Percentiles rank a stretch among this genome's conserved stretches.
Conservation (phyloP, 805 yeast genomes). For the Ogataea pignaliae region DNA sequence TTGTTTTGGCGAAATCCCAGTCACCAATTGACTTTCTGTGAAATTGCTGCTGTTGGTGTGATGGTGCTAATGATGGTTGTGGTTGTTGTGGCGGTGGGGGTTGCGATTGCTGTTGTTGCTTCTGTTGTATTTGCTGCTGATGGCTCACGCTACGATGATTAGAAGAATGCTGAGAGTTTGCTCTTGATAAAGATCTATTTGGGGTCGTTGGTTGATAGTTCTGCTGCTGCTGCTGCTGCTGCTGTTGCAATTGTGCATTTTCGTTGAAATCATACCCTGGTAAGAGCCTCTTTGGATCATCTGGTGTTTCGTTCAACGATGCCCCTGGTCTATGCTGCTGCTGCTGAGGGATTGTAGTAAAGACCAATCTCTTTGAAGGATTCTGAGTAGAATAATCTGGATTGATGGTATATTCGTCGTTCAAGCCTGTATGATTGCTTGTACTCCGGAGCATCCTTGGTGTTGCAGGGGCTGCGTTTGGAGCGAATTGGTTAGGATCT, state of each 20-base stretch:
- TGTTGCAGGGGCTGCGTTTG: conserved; percentile 54
- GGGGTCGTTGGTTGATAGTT: conserved; percentile 4
- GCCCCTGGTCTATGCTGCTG: conserved; percentile 12
- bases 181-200: conserved; percentile 11
- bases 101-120: conserved; percentile 7
- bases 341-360: conserved; percentile 14
- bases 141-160: conserved; percentile 3
- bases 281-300: conserved; percentile 13
- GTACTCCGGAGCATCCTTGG: conserved; percentile 65
- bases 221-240: conserved; percentile 7
- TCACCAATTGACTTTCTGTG: conserved; percentile 91
- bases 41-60: conserved; percentile 41
- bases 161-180: conserved; percentile 9
- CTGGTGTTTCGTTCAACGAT: conserved; percentile 6
- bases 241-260: background rate
- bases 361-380: conserved; percentile 16
- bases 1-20: conserved; percentile 92
- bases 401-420: conserved; percentile 23
- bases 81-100: conserved; percentile 5
- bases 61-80: conserved; percentile 11
- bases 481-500: conserved; percentile 7
- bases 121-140: conserved; percentile 4
- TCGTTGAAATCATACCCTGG: conserved; percentile 25
- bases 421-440: conserved; percentile 28
- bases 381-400: conserved; percentile 16